Conservation (phyloP, 2,329 filamentous ascomycete genomes). For the Clarireedia homoeocarpa region DNA sequence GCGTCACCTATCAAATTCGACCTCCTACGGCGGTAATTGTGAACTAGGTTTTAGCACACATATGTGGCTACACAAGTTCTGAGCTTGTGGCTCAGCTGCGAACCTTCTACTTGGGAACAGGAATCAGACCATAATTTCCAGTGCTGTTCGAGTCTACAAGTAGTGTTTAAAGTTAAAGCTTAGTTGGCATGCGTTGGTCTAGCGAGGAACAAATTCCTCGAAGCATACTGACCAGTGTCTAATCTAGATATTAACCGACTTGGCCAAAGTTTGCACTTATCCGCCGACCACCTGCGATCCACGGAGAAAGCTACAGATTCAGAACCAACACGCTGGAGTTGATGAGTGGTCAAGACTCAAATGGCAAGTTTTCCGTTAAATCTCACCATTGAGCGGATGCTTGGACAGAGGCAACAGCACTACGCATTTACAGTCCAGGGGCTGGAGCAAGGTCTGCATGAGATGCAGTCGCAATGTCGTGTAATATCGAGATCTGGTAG, state of each 20-base stretch:
- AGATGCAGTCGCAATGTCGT: background rate
- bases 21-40: background rate
- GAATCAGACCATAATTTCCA: background rate
- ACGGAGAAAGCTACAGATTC: no score
- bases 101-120: background rate
- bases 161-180: no score
- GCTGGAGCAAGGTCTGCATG: background rate
- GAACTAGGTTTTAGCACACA: background rate
- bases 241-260: no score
- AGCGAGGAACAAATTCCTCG: no score
- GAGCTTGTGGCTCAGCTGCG: background rate
- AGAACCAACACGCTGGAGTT: no score
- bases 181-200: no score
- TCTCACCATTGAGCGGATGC: background rate
- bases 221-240: no score
- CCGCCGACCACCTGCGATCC: no score
- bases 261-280: no score
- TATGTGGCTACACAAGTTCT: background rate
- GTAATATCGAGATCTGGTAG: background rate
- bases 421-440: background rate
- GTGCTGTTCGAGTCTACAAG: background rate
- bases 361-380: background rate
- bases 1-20: background rate
- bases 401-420: background rate
- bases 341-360: no score